Percentiles rank a stretch among this genome's conserved stretches.
Conservation (phyloP, 1,139 yeast species). For the Kurtzmaniella quercitrusa region DNA sequence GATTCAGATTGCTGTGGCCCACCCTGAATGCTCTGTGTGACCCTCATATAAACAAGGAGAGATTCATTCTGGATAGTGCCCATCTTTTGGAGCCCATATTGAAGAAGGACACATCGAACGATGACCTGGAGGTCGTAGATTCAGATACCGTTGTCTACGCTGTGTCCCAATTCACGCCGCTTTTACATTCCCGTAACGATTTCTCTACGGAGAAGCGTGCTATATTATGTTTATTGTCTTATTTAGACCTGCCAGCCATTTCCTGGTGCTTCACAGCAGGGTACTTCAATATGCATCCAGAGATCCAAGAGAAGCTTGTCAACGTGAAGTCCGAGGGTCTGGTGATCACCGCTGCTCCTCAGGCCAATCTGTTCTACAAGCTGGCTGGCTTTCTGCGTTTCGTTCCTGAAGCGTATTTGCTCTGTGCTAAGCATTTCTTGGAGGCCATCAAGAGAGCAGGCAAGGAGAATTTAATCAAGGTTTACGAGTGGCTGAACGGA, state of each 20-base stretch:
- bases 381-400: constrained; percentile 79
- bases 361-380: constrained; percentile 88
- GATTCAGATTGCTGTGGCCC: constrained; percentile 73
- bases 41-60: constrained; percentile 56
- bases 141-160: constrained; percentile 79
- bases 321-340: constrained; percentile 59
- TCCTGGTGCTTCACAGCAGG: constrained; percentile 95
- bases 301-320: constrained; percentile 58
- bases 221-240: constrained; percentile 55
- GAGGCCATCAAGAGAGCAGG: constrained; percentile 45
- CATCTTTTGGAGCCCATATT: constrained; percentile 54
- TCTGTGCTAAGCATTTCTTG: constrained; percentile 69
- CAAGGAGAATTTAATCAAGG: constrained; percentile 43
- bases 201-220: constrained; percentile 78
- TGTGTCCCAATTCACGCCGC: constrained; percentile 84
- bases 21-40: constrained; percentile 64
- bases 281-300: constrained; percentile 86
- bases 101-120: constrained; percentile 35
- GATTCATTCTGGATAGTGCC: constrained; percentile 60
- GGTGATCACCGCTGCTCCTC: constrained; percentile 86
- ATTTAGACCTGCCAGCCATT: constrained; percentile 50
- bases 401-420: constrained; percentile 83
- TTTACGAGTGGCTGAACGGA: constrained; percentile 87
- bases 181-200: constrained; percentile 53
- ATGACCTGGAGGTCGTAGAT: constrained; percentile 21